Conservation (phyloP, 768 basidiomycete genomes). For the Coprinopsis marcescibilis region DNA sequence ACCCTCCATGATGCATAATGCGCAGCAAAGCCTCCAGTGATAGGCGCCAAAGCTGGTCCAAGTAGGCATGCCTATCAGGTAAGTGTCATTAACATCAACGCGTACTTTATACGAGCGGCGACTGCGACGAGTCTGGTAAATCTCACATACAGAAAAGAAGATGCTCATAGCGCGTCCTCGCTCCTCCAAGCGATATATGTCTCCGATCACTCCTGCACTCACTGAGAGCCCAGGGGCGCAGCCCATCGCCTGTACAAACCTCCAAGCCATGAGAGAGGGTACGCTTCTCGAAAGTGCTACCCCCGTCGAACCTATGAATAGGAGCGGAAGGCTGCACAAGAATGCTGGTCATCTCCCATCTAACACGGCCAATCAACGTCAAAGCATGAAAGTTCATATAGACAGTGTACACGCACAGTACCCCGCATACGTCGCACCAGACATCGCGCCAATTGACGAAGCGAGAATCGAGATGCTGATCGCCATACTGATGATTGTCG, state of each 20-base stretch:
- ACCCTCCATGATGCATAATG: conserved; percentile 64
- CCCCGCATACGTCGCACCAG: conserved; percentile 32
- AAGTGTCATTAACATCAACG: not conserved
- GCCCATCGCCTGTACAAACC: conserved; percentile 64
- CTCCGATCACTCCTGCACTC: conserved; percentile 57
- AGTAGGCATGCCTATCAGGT: conserved; percentile 41
- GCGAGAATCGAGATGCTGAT: conserved; percentile 32
- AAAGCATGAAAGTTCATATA: not conserved
- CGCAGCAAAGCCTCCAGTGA: conserved; percentile 46
- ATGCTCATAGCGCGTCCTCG: conserved; percentile 54
- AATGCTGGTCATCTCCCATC: conserved; percentile 67
- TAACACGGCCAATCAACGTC: conserved; percentile 17
- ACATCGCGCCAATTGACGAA: conserved; percentile 26
- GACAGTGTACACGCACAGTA: conserved; percentile 30
- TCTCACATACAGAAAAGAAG: conserved; percentile 41
- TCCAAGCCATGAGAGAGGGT: conserved; percentile 48
- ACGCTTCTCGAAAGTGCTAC: conserved; percentile 43
- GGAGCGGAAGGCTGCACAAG: conserved; percentile 51
- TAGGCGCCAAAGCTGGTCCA: conserved; percentile 57
- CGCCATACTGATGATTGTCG: conserved; percentile 40
- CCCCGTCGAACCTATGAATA: conserved; percentile 54
- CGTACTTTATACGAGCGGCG: not conserved
- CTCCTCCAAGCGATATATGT: conserved; percentile 62
- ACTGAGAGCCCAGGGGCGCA: conserved; percentile 50
- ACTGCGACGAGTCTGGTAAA: not conserved